These are phyloP conservation scores for Fusarium clavum DNA, from an alignment of 2,329 filamentous ascomycete species.

Conservation along the genomic window DNA sequence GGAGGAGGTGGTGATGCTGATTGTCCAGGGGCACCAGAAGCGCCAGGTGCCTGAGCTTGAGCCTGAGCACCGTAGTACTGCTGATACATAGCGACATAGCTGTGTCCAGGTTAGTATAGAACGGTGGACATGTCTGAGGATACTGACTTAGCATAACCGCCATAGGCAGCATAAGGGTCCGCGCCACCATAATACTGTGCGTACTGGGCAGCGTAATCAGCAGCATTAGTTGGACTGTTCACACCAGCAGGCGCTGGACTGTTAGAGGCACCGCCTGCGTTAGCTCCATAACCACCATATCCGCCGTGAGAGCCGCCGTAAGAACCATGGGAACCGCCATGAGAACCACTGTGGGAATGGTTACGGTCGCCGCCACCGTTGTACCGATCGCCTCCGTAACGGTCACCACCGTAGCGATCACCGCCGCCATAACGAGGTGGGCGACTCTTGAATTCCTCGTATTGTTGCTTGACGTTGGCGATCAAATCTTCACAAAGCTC, in stretches of 20 bases:
- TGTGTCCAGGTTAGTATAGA: slow-evolving; percentile 47
- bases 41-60: slow-evolving; percentile 58
- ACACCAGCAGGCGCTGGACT: slow-evolving; percentile 51
- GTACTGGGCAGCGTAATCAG: slow-evolving; percentile 83
- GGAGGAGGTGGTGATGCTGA: slow-evolving; percentile 68
- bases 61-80: slow-evolving; percentile 70
- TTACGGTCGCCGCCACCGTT: slow-evolving; percentile 53
- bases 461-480: slow-evolving; percentile 86
- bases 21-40: slow-evolving; percentile 54
- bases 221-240: slow-evolving; percentile 45
- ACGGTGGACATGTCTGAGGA: neutral
- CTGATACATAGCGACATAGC: slow-evolving; percentile 78
- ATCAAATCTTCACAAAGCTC: slow-evolving; percentile 90
- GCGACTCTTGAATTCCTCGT: slow-evolving; percentile 89
- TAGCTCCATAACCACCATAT: slow-evolving; percentile 46
- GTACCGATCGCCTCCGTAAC: slow-evolving; percentile 58
- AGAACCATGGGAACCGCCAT: slow-evolving; percentile 43
- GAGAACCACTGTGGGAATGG: slow-evolving; percentile 48
- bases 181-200: slow-evolving; percentile 80
- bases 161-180: slow-evolving; percentile 91
- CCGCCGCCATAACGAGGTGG: slow-evolving; percentile 70
- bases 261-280: slow-evolving; percentile 49
- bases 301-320: slow-evolving; percentile 46
- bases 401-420: slow-evolving; percentile 53
- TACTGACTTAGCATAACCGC: slow-evolving; percentile 82